phyloP scores from a whole-genome alignment of 257 asterid genomes.

The Oldenlandia corymbosa region DNA sequence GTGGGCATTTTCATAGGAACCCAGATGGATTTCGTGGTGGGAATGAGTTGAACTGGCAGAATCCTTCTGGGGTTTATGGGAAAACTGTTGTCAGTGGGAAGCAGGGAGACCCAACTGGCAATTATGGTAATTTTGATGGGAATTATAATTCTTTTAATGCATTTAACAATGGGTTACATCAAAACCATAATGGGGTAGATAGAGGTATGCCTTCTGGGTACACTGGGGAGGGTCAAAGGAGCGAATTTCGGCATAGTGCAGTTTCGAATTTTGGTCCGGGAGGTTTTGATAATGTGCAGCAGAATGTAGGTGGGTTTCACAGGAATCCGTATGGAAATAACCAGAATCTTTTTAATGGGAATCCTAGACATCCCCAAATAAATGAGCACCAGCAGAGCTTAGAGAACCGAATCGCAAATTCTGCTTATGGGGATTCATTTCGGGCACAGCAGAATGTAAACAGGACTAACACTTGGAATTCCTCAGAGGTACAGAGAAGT shows the following conservation, averaged over 20 bases:
- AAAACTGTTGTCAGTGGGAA: neutral
- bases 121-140: neutral
- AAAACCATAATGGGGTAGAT: slow-evolving; percentile 9
- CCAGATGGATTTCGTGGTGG: neutral
- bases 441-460: too few species aligned
- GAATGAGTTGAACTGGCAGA: slow-evolving; percentile 13
- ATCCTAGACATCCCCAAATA: too few species aligned
- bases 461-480: too few species aligned
- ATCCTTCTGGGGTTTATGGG: slow-evolving; percentile 33
- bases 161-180: slow-evolving; percentile 6
- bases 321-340: too few species aligned
- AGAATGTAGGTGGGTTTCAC: too few species aligned
- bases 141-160: slow-evolving; percentile 1
- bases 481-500: neutral
- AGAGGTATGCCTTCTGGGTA: slow-evolving; percentile 1
- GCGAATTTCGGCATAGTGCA: slow-evolving; percentile 10
- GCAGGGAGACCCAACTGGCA: slow-evolving; percentile 16
- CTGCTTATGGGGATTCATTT: too few species aligned
- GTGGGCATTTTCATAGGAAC: neutral
- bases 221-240: slow-evolving; percentile 4
- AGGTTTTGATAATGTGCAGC: too few species aligned
- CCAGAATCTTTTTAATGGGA: too few species aligned
- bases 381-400: too few species aligned
- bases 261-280: neutral
- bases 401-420: too few species aligned